Conservation (phyloP, 805 yeast species). For the Barnettozyma sucrosica region DNA sequence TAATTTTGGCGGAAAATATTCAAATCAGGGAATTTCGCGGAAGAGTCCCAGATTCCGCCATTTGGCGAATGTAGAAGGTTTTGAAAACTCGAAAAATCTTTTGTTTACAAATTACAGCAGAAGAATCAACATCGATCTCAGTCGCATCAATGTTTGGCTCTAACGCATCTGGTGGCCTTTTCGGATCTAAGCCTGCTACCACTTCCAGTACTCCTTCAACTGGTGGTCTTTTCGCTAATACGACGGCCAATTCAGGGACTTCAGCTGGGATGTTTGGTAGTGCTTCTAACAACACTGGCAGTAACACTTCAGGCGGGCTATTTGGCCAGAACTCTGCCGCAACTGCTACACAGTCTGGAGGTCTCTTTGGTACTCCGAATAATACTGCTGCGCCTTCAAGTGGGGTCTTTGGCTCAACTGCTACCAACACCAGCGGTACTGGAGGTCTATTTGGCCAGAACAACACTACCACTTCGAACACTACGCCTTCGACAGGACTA, state of each 20-base stretch:
- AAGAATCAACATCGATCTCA: neutral
- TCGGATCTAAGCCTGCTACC: conserved; percentile 22
- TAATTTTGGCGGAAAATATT: neutral
- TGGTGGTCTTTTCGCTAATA: conserved; percentile 30
- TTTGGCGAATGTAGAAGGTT: neutral
- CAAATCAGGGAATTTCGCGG: neutral
- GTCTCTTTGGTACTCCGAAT: conserved; percentile 1
- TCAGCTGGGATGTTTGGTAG: conserved; percentile 6
- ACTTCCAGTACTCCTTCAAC: conserved; percentile 12
- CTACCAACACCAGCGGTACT: neutral
- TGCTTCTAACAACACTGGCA: neutral
- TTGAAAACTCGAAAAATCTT: neutral
- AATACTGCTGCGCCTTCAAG: conserved; percentile 19
- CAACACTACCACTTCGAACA: conserved; percentile 6
- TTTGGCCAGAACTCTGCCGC: neutral
- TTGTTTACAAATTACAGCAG: neutral
- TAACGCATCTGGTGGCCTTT: conserved; percentile 17
- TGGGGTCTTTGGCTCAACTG: conserved; percentile 30
- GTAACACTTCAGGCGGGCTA: neutral
- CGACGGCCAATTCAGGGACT: conserved; percentile 12
- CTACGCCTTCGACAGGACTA: neutral
- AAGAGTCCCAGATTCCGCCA: neutral
- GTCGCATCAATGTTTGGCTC: conserved; percentile 6
- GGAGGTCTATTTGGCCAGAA: conserved; percentile 24
- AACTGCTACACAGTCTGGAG: conserved; percentile 6